Base-by-base conservation (phyloP, 83 land plant species). In the Diphasiastrum complanatum region DNA sequence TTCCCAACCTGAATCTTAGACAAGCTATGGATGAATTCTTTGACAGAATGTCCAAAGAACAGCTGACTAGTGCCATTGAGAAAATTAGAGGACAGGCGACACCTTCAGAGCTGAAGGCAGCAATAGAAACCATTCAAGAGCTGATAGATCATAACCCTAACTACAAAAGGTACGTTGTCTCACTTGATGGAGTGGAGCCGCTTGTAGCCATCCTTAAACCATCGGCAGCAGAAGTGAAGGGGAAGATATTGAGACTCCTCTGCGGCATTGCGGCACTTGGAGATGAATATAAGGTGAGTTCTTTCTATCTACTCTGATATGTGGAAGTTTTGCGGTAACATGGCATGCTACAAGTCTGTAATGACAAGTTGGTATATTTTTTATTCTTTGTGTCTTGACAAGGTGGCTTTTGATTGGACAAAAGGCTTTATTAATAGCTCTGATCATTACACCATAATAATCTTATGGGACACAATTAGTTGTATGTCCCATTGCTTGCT, bases 21-120 rank as follows among this genome's bases (percentile, higher is more conserved):
- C 69, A 64, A 27, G 71, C 71, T 34, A 69, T 69, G 57, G 70
- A 64, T 25, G 70, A 69, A 36, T 69, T 63, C 48, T 63, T 69
- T 63, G 71, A 64, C 29, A 36, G 50, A 12, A 50, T 48, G 52
- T 40, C 30, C 47, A 32, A 50, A n/a, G 71, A 65, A 37, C 47
- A 68, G 41, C 33, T 69, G 31, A 27, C 46, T 34, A 37, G 41
- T 27, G 56, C 70, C 5, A 66, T 69, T 49, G 41, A 65, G 29
- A 43, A 66, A 8, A 65, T 69, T 27, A 64, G 45, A 22, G 19
- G 38, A 11, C 38, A 69, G 18, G 51, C 41, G 14, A 45, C 18
- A 3, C 23, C 41, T 29, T 38, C 45, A 36, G 34, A 50, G 24
- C 4, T 50, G 16, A 71, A 69, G 34, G 72, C 65, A 27, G 47